These are phyloP conservation scores for Erodium texanum DNA, from an alignment of 441 rosid species.

Conservation along the genomic window DNA sequence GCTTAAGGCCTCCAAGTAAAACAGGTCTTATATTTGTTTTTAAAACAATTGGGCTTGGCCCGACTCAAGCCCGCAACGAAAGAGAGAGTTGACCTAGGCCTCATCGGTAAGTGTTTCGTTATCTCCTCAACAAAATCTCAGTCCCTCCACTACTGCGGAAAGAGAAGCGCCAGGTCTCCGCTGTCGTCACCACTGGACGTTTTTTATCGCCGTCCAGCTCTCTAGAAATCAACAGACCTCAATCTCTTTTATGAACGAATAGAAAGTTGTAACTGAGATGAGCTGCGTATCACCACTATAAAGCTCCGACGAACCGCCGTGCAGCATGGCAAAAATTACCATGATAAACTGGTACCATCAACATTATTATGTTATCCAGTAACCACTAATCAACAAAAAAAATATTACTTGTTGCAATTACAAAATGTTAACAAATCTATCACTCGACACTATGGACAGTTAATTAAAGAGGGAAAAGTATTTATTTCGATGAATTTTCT, in stretches of 20 bases:
- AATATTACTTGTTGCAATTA: neutral
- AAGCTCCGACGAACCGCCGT: neutral
- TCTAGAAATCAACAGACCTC: neutral
- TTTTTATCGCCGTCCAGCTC: neutral
- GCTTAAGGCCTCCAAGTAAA: no score
- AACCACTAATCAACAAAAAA: neutral
- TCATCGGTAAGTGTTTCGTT: neutral
- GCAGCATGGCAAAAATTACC: neutral
- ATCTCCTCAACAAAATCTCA: neutral
- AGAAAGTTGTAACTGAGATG: neutral
- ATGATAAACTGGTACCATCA: neutral
- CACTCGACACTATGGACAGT: neutral
- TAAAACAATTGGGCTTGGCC: no score
- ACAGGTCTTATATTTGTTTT: no score
- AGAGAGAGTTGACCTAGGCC: no score
- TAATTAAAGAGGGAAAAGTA: neutral
- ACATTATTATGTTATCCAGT: neutral
- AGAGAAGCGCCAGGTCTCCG: neutral
- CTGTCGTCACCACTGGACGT: neutral
- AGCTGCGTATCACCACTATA: neutral
- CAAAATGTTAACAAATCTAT: no score
- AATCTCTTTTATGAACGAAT: neutral
- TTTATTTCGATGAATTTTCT: neutral
- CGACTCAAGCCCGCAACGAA: no score
- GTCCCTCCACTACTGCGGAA: no score